These are phyloP conservation scores for Volutella citrinella DNA, from an alignment of 2,329 filamentous ascomycete genomes.

Conservation along the genomic window DNA sequence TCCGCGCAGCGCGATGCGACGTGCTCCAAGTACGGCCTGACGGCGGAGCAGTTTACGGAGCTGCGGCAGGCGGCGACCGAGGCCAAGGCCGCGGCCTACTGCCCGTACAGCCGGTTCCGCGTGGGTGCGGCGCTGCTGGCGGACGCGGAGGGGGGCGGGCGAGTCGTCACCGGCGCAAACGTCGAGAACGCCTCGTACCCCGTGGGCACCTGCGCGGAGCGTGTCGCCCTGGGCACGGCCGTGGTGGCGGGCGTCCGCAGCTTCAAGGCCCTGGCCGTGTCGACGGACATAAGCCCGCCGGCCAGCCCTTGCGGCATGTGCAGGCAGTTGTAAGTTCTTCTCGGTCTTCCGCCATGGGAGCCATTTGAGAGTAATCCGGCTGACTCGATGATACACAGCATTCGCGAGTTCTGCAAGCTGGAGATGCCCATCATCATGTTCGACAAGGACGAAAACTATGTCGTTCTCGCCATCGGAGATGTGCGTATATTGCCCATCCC, in stretches of 20 bases:
- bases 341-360: no score
- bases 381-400: no score
- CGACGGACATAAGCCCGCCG: slow-evolving; percentile 71
- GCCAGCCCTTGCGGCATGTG: slow-evolving; percentile 93
- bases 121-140: slow-evolving; percentile 79
- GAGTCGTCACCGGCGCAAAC: slow-evolving; percentile 64
- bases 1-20: slow-evolving; percentile 23
- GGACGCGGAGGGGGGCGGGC: slow-evolving; percentile 43
- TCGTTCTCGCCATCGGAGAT: slow-evolving; percentile 68
- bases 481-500: slow-evolving; percentile 39
- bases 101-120: slow-evolving; percentile 89
- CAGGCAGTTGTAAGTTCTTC: slow-evolving; percentile 71
- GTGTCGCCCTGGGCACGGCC: slow-evolving; percentile 81
- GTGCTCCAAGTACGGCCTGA: slow-evolving; percentile 45
- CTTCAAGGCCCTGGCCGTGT: slow-evolving; percentile 80
- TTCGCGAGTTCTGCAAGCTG: slow-evolving; percentile 72
- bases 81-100: slow-evolving; percentile 80
- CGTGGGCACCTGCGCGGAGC: slow-evolving; percentile 92
- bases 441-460: slow-evolving; percentile 71
- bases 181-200: slow-evolving; percentile 93
- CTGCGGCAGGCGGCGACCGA: slow-evolving; percentile 62
- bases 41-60: slow-evolving; percentile 58
- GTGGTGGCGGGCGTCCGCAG: slow-evolving; percentile 55
- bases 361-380: no score
- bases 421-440: slow-evolving; percentile 86